Base-by-base conservation (phyloP, 2,329 filamentous ascomycete species). In the Fusarium sp. region DNA sequence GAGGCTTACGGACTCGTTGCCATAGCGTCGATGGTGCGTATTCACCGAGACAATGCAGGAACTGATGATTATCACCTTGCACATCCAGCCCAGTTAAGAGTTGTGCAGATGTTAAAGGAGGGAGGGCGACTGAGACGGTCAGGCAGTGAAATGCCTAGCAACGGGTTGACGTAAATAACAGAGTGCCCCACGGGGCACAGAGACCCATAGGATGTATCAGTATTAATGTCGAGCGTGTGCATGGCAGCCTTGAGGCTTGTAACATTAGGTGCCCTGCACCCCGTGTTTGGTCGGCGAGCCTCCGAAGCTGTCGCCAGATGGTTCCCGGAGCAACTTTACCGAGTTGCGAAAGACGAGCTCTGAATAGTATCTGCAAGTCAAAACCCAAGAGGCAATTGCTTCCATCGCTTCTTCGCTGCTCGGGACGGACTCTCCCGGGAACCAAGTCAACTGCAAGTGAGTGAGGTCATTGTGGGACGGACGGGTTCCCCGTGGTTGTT, bases 391-490 rank as follows among this genome's bases (percentile, higher is more conserved):
- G 36, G 42, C 24, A 62, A 35, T 24, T 22, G 16, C 27, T 46
- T 61, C 38, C 57, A 60, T 60, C 38, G 17, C 36, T 68, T 71
- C 64, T 62, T 63, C 65, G 68, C 58, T 67, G 60, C 49, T 44
- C 51, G 46, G 57, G 42, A 36, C 69, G 66, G 73, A 62, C 66
- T 66, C 55, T 40, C 42, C 62, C 55, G 62, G 72, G 64, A 64
- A 29, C 38, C 35, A 24, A 46, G 67, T 44, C 56, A 59, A 59
- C 53, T 59, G 31, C 40, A 46, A 56, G 67, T 72, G 66, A 56
- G 69, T 72, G 66, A 76, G 74, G 66, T 72, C 73, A 75, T 75
- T 70, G 67, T 62, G 65, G 62, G 64, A 71, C 64, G 56, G 62
- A 49, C 64, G 57, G 66, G 57, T 70, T 67, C 57, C 55, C 66